Conservation (phyloP, 257 asterid species). For the Plectranthus barbatus region DNA sequence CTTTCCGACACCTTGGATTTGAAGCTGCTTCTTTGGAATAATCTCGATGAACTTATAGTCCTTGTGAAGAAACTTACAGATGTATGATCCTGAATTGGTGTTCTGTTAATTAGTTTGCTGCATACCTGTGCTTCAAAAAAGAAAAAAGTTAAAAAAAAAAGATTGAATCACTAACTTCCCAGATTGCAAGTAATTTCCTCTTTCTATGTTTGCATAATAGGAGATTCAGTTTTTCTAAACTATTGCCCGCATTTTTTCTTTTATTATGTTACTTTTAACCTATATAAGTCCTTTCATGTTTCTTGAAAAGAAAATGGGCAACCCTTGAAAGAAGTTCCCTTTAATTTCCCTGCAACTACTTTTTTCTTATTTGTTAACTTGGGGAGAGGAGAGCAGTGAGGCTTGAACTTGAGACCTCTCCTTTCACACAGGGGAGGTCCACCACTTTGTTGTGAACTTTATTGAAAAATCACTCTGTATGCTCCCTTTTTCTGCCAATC, state of each 20-base stretch:
- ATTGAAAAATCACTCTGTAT: background rate
- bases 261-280: background rate
- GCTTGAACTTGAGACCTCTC: too few relatives aligned
- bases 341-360: background rate
- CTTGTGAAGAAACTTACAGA: slow-evolving; percentile 65
- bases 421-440: too few relatives aligned
- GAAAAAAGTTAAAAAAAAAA: background rate
- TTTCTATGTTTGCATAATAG: background rate
- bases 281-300: background rate
- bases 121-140: background rate
- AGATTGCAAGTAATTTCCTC: background rate
- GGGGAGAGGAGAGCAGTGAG: too few relatives aligned
- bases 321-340: background rate
- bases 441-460: background rate
- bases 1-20: slow-evolving; percentile 30
- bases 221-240: background rate
- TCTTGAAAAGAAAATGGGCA: background rate
- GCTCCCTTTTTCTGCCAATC: background rate
- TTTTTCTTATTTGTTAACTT: too few relatives aligned
- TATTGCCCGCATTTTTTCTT: background rate
- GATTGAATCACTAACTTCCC: background rate
- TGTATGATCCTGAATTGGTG: slow-evolving; percentile 34
- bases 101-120: background rate
- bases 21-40: slow-evolving; percentile 73
- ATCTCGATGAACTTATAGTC: slow-evolving; percentile 45